Evolutionary conservation across 805 yeast genomes (phyloP).

Genomic region (Saturnispora hagleri): DNA sequence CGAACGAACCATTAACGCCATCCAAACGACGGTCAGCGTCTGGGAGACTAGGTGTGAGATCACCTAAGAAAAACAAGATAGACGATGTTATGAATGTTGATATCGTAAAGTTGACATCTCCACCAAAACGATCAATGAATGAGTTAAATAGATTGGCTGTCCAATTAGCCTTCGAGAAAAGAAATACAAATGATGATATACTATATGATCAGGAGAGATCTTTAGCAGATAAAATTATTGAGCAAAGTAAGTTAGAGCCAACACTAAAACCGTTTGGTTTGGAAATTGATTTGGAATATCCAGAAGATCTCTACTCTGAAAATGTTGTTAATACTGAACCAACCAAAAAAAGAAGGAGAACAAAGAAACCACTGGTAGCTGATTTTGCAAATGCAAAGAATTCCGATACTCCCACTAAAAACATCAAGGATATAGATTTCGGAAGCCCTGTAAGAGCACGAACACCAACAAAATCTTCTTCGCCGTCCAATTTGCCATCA

Average conservation of each 20-base stretch:
- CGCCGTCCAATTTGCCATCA: background rate
- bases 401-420: background rate
- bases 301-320: constrained; percentile 6
- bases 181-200: constrained; percentile 19
- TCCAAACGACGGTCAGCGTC: constrained; percentile 5
- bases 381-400: background rate
- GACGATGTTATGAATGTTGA: constrained; percentile 16
- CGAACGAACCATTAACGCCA: background rate
- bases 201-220: constrained; percentile 32
- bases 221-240: constrained; percentile 40
- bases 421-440: background rate
- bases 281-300: constrained; percentile 13
- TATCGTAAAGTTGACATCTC: constrained; percentile 39
- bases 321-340: background rate
- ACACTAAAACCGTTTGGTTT: constrained; percentile 16
- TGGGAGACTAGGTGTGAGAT: constrained; percentile 19
- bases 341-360: background rate
- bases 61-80: constrained; percentile 31
- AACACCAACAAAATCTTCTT: background rate
- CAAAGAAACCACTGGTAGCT: background rate
- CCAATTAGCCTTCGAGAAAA: constrained; percentile 32
- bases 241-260: constrained; percentile 26
- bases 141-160: constrained; percentile 41
- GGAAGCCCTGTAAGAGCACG: background rate
- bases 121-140: constrained; percentile 29